Evolutionary conservation across 352 stramenopile genomes (phyloP).

Genomic region (Globisporangium heterothallicum): DNA sequence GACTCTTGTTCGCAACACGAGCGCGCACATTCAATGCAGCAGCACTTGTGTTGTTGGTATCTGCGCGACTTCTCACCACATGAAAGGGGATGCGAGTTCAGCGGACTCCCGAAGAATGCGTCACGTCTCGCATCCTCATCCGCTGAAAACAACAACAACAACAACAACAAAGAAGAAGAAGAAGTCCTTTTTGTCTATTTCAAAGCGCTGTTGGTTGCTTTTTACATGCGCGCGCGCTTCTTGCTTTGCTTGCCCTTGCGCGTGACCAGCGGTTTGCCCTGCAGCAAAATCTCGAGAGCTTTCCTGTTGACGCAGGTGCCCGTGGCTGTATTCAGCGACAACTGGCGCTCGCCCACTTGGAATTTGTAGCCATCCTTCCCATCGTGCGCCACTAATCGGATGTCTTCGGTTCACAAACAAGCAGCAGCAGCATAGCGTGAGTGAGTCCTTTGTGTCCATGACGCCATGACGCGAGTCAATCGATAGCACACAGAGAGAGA

Average conservation of each 20-base stretch:
- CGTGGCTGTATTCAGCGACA: conserved; percentile 51
- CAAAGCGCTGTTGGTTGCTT: background rate
- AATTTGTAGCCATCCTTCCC: conserved; percentile 62
- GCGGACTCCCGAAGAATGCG: no score
- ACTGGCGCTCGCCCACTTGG: conserved; percentile 35
- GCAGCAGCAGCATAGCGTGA: background rate
- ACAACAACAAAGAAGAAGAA: background rate
- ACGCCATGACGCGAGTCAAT: background rate
- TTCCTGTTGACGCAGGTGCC: conserved; percentile 53
- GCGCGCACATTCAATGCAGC: no score
- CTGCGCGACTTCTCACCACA: no score
- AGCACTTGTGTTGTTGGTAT: no score
- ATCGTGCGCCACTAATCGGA: conserved; percentile 47
- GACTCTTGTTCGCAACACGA: no score
- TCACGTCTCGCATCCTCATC: no score
- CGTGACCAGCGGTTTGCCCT: conserved; percentile 64
- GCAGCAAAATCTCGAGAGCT: conserved; percentile 60
- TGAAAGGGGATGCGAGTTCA: no score
- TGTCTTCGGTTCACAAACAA: conserved; percentile 21
- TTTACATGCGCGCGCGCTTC: conserved; percentile 30
- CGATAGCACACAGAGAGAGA: no score
- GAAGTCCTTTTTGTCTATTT: background rate
- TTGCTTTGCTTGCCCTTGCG: conserved; percentile 62
- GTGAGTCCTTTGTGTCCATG: background rate
- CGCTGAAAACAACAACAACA: no score